These are phyloP conservation scores for Helminthosporium solani DNA, from an alignment of 2,329 filamentous ascomycete genomes.

Conservation along the genomic window DNA sequence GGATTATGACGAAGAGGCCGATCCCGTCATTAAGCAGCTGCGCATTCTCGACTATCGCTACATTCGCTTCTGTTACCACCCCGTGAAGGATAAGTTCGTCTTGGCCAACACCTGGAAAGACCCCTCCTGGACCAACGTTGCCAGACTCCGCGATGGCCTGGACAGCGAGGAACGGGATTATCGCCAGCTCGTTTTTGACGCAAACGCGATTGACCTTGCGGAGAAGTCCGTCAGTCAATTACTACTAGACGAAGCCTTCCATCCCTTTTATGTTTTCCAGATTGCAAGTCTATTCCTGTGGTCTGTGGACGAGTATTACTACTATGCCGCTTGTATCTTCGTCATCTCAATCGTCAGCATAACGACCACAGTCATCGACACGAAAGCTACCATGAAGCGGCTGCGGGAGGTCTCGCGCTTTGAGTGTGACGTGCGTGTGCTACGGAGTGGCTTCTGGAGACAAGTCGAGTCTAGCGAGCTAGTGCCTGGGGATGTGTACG, in stretches of 20 bases:
- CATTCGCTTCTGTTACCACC: slow-evolving; percentile 88
- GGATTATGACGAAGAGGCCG: slow-evolving; percentile 69
- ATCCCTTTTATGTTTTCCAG: slow-evolving; percentile 98
- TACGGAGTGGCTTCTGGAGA: slow-evolving; percentile 94
- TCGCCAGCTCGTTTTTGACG: slow-evolving; percentile 83
- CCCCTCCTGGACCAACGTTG: slow-evolving; percentile 78
- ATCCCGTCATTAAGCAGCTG: slow-evolving; percentile 74
- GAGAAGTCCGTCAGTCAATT: slow-evolving; percentile 83
- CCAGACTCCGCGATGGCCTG: slow-evolving; percentile 72
- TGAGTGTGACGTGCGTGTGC: slow-evolving; percentile 90
- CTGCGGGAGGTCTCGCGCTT: slow-evolving; percentile 90
- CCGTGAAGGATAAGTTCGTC: slow-evolving; percentile 82
- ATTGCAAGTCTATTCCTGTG: slow-evolving; percentile 90
- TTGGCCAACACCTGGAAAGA: slow-evolving; percentile 92
- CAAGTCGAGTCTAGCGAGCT: slow-evolving; percentile 83
- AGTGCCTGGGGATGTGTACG: slow-evolving; percentile 94
- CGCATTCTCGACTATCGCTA: slow-evolving; percentile 89
- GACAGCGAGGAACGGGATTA: slow-evolving; percentile 85
- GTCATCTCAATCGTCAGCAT: slow-evolving; percentile 93
- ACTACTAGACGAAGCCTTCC: slow-evolving; percentile 90
- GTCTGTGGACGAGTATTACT: slow-evolving; percentile 96
- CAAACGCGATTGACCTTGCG: slow-evolving; percentile 88
- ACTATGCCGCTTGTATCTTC: slow-evolving; percentile 94
- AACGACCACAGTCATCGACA: slow-evolving; percentile 84
- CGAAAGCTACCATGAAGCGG: slow-evolving; percentile 85